phyloP scores from a whole-genome alignment of 208 protist species.

The Blastocrithidia nonstop region DNA sequence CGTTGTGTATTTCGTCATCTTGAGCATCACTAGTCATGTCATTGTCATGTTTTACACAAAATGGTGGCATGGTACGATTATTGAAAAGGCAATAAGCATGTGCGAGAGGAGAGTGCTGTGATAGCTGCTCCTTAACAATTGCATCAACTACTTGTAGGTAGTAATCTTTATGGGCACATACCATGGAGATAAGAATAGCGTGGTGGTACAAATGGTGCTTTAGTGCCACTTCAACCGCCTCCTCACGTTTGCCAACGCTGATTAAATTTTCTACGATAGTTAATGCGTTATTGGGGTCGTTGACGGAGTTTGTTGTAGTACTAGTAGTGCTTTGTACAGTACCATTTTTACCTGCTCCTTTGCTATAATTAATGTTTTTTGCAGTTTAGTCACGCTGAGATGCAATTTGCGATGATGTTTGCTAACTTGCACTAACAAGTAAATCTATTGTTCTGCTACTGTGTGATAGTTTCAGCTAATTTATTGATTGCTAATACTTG shows the following conservation, averaged over 20 bases:
- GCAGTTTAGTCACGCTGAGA: too few relatives aligned
- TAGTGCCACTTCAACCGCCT: constrained; percentile 42
- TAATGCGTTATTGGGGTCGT: constrained; percentile 11
- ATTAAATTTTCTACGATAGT: constrained; percentile 39
- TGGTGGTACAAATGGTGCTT: constrained; percentile 33
- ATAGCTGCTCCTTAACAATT: constrained; percentile 33
- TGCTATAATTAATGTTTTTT: too few relatives aligned
- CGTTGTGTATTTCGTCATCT: background rate
- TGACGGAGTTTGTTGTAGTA: too few relatives aligned
- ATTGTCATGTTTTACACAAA: constrained; percentile 10
- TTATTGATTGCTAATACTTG: too few relatives aligned
- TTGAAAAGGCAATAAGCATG: constrained; percentile 77
- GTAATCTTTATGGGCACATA: constrained; percentile 63
- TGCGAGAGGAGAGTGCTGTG: constrained; percentile 35
- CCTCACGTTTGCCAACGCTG: constrained; percentile 35
- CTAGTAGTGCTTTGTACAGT: too few relatives aligned
- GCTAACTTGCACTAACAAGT: too few relatives aligned
- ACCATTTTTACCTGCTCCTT: too few relatives aligned
- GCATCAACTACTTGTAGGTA: constrained; percentile 48
- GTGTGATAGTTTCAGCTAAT: too few relatives aligned
- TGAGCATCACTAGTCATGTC: background rate
- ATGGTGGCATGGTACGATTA: constrained; percentile 41
- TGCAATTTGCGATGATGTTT: too few relatives aligned
- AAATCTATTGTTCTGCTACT: too few relatives aligned
- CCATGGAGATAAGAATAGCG: constrained; percentile 76